Evolutionary conservation across 192 early-diverging fungal species (phyloP), one percentile per base, ranked within the genome.

Genomic region (Diversispora eburnea): DNA sequence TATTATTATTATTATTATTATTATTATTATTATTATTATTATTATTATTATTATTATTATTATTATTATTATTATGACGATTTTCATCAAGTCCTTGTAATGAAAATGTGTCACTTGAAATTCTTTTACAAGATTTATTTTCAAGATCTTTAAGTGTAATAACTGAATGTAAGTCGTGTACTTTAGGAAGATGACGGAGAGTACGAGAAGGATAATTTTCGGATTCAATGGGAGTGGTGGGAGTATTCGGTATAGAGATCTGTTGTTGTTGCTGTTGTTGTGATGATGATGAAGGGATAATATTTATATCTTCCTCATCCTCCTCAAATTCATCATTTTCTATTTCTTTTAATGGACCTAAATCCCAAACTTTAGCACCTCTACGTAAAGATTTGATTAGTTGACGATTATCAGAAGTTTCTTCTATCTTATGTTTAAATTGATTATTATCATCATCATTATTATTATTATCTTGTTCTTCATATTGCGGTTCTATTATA

Each of bases 91-190:
- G n/a, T 7, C 61, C 61, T 17, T n/a, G 39, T 42, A 41, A 63
- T 17, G 61, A 63, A 41, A 63, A 63, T 8, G 61, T 63, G n/a
- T 41, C 41, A 13, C 61, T 42, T 17, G 61, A 63, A 43, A 63
- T n/a, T 17, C 61, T 33, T 41, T 63, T 63, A n/a, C 61, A 13
- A 3, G 61, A 63, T 9, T 63, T 63, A 45, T 63, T 41, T n/a
- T 63, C 61, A 17, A 63, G 15, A 63, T 63, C 61, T 63, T 63
- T 63, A n/a, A 63, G 42, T 39, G 25, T 63, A n/a, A 43, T 42
- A 63, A 20, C 61, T 45, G 61, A 63, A 7, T 41, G 61, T 45
- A 63, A 63, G 19, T 63, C 61, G 42, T 7, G 43, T 63, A 63
- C 61, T 63, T 63, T 42, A 9, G 61, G 42, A 63, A 63, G 43